Conservation (phyloP, 2,329 filamentous ascomycete species). For the Cladophialophora immunda region DNA sequence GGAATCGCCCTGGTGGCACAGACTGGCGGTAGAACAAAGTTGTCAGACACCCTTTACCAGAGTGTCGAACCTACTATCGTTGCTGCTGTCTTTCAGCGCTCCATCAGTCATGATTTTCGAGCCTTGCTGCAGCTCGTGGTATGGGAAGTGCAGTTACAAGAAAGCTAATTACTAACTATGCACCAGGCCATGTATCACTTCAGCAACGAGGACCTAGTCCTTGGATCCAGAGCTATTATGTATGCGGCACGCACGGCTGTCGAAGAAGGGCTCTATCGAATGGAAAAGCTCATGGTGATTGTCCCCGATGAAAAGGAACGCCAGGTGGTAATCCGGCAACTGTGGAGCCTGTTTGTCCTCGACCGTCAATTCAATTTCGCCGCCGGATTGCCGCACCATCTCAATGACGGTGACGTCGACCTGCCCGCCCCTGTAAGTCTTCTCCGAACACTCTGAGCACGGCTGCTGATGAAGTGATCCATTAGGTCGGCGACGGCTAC, state of each 20-base stretch:
- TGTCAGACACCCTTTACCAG: constrained; percentile 16
- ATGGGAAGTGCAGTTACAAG: not conserved
- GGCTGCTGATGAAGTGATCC: not conserved
- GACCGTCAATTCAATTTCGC: constrained; percentile 28
- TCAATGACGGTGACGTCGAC: constrained; percentile 26
- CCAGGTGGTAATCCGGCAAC: constrained; percentile 15
- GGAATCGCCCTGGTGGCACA: constrained; percentile 12
- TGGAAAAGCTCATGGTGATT: constrained; percentile 11
- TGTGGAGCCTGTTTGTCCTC: constrained; percentile 21
- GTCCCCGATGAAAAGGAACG: constrained; percentile 15
- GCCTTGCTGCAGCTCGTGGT: constrained; percentile 17
- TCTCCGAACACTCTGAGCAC: not conserved
- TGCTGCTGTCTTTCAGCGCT: constrained; percentile 8
- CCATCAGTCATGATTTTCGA: constrained; percentile 23
- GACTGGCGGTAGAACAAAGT: constrained; percentile 7
- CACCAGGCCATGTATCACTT: constrained; percentile 22
- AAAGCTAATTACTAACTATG: not conserved
- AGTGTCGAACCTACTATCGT: constrained; percentile 12
- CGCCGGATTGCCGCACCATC: constrained; percentile 20
- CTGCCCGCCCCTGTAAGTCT: constrained; percentile 15
- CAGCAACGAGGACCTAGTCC: constrained; percentile 18
- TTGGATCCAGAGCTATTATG: constrained; percentile 19
- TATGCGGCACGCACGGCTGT: constrained; percentile 23
- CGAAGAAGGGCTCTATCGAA: constrained; percentile 25
- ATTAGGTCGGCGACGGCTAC: constrained; percentile 13